These are phyloP conservation scores for Stagonosporopsis cucurbitacearum DNA, from an alignment of 2,329 filamentous ascomycete genomes.

Conservation along the genomic window DNA sequence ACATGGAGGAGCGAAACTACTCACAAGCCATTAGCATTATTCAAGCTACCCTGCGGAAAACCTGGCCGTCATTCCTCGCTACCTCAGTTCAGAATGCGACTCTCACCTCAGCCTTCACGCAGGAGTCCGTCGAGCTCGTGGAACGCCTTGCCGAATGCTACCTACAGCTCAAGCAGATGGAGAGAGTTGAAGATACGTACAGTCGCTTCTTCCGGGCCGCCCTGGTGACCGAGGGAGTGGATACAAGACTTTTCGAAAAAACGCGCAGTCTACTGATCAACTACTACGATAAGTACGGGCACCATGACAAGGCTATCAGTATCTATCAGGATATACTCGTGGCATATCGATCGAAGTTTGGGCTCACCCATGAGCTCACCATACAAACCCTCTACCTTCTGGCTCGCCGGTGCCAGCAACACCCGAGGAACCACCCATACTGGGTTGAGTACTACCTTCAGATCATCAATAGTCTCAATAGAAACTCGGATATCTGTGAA, in stretches of 20 bases:
- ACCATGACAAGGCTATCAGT: conserved; percentile 46
- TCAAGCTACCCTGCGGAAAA: conserved; percentile 53
- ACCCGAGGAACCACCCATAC: conserved; percentile 52
- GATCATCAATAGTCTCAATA: conserved; percentile 53
- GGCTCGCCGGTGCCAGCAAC: conserved; percentile 46
- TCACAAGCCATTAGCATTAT: conserved; percentile 56
- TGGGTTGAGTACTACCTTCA: conserved; percentile 57
- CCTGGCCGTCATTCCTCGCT: conserved; percentile 57
- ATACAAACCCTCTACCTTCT: conserved; percentile 58
- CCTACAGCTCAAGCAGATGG: conserved; percentile 44
- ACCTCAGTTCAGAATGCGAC: conserved; percentile 54
- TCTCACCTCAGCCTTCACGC: conserved; percentile 51
- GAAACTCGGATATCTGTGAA: conserved; percentile 49
- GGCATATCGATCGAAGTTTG: conserved; percentile 39
- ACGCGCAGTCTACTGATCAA: conserved; percentile 42
- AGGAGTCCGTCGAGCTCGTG: conserved; percentile 57
- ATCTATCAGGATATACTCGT: conserved; percentile 49
- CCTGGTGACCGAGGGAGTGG: conserved; percentile 38
- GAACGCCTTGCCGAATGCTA: conserved; percentile 57
- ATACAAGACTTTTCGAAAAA: conserved; percentile 44
- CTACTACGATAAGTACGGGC: conserved; percentile 50
- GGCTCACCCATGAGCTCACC: conserved; percentile 52
- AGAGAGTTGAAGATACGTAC: conserved; percentile 51
- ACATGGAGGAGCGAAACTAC: conserved; percentile 57
- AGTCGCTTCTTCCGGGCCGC: conserved; percentile 49